phyloP scores from a whole-genome alignment of 805 yeast genomes.

The Ogataea sp. region DNA sequence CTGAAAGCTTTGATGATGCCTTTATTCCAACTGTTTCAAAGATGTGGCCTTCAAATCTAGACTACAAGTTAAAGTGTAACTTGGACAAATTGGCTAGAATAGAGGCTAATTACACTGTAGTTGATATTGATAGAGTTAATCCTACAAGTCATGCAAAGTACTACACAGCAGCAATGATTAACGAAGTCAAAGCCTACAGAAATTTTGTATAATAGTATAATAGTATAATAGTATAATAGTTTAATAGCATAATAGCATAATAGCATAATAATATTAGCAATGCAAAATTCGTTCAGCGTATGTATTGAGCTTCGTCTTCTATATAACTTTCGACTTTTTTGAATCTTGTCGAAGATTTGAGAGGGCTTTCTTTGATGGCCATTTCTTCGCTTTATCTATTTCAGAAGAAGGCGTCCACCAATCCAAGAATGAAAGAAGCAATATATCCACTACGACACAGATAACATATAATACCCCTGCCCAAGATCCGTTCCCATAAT shows the following conservation, averaged over 20 bases:
- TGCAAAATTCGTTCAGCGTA: no score
- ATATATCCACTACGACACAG: conserved; percentile 73
- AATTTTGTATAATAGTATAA: no score
- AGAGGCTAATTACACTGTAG: background rate
- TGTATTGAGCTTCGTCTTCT: no score
- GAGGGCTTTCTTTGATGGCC: conserved; percentile 44
- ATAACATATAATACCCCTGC: conserved; percentile 80
- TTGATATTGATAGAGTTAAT: background rate
- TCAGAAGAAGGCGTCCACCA: conserved; percentile 56
- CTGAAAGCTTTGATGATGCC: background rate
- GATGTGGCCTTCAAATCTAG: background rate
- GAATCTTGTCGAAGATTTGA: background rate
- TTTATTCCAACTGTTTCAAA: background rate
- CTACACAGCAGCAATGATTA: background rate
- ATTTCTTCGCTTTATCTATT: conserved; percentile 72
- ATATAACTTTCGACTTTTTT: no score
- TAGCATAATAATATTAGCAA: no score
- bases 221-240: no score
- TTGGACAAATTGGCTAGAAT: background rate
- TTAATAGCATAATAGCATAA: no score
- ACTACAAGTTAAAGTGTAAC: background rate
- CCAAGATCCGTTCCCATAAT: conserved; percentile 68
- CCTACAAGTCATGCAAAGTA: background rate
- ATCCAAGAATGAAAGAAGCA: conserved; percentile 56
- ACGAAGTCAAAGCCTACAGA: background rate